phyloP scores from a whole-genome alignment of 805 yeast genomes.

The Wickerhamomyces pijperi region DNA sequence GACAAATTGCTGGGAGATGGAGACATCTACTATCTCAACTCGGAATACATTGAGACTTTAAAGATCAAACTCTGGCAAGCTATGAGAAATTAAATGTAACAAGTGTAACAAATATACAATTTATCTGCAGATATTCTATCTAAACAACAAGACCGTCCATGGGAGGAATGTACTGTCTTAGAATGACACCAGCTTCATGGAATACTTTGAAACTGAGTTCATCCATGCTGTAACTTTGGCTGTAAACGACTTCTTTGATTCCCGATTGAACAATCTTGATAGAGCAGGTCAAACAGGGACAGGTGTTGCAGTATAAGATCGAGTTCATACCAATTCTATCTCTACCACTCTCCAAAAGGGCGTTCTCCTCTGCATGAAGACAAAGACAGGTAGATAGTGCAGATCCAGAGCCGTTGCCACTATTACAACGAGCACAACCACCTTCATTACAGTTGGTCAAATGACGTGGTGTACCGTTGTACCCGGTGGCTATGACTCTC shows the following conservation, averaged over 20 bases:
- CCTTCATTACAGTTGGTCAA: constrained; percentile 87
- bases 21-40: constrained; percentile 28
- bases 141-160: constrained; percentile 12
- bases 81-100: constrained; percentile 1
- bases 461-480: constrained; percentile 94
- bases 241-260: constrained; percentile 81
- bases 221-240: constrained; percentile 91
- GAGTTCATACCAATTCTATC: constrained; percentile 61
- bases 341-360: constrained; percentile 86
- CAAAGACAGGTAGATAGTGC: constrained; percentile 79
- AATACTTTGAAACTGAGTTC: constrained; percentile 59
- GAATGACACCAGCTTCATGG: constrained; percentile 56
- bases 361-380: constrained; percentile 95
- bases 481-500: constrained; percentile 90
- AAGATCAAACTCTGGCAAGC: constrained; percentile 31
- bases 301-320: constrained; percentile 83
- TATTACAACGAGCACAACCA: constrained; percentile 86
- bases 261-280: constrained; percentile 93
- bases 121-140: not conserved
- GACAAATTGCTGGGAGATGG: constrained; percentile 30
- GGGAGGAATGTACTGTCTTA: constrained; percentile 45
- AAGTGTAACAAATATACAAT: too few relatives aligned
- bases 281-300: constrained; percentile 94
- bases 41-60: constrained; percentile 41
- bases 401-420: constrained; percentile 50